Conservation (phyloP, 148 eudicot species). For the Talinum fruticosum region DNA sequence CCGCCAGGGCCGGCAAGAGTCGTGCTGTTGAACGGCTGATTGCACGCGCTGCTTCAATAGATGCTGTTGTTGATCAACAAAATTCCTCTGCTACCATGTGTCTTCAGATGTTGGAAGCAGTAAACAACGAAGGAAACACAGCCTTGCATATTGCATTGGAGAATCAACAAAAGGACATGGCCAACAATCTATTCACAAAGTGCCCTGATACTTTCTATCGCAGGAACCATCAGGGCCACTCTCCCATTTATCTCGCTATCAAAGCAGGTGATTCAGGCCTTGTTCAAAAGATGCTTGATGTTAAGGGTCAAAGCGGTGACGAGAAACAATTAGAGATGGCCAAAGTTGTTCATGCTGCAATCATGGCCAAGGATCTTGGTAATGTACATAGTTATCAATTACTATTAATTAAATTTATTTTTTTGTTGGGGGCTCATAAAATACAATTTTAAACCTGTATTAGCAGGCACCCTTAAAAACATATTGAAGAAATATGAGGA, state of each 20-base stretch:
- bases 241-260: conserved; percentile 28
- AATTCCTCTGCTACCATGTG: no score
- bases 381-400: no score
- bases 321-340: background rate
- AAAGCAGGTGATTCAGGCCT: conserved; percentile 24
- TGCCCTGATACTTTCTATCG: conserved; percentile 3
- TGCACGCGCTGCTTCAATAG: background rate
- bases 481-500: background rate
- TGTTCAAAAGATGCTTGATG: conserved; percentile 17
- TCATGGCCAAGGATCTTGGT: conserved; percentile 24
- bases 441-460: background rate
- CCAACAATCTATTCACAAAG: background rate
- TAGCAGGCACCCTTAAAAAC: conserved; percentile 7
- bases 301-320: background rate
- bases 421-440: no score
- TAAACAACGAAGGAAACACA: conserved; percentile 16
- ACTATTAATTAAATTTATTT: no score
- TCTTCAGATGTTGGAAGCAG: conserved; percentile 6
- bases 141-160: conserved; percentile 29
- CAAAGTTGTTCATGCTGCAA: conserved; percentile 27
- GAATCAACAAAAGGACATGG: conserved; percentile 22
- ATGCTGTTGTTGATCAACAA: no score
- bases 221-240: conserved; percentile 1
- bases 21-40: background rate
- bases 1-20: conserved; percentile 18